Evolutionary conservation across 2,329 filamentous ascomycete species (phyloP).

Genomic region (Hypomyces rosellus): DNA sequence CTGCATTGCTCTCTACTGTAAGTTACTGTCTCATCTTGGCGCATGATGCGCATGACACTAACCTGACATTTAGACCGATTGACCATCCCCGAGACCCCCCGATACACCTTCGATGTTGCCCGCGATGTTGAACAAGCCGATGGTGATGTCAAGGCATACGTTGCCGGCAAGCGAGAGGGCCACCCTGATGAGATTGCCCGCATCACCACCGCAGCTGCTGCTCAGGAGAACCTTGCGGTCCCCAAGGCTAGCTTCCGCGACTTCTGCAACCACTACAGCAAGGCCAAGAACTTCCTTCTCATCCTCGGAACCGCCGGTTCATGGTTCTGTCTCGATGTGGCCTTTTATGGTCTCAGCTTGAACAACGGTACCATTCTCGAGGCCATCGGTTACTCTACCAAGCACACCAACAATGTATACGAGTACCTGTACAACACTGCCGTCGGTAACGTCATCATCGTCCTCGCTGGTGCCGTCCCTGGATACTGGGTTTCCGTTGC

Average conservation of each 20-base stretch:
- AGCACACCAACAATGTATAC: conserved; percentile 51
- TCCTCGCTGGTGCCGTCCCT: conserved; percentile 71
- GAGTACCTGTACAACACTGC: conserved; percentile 66
- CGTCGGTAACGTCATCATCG: conserved; percentile 71
- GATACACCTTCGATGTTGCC: conserved; percentile 79
- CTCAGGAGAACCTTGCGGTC: conserved; percentile 49
- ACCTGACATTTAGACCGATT: conserved; percentile 43
- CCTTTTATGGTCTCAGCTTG: conserved; percentile 63
- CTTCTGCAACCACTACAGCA: conserved; percentile 63
- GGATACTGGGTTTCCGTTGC: conserved; percentile 78
- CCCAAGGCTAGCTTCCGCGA: conserved; percentile 68
- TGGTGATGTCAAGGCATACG: conserved; percentile 69
- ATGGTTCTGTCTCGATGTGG: conserved; percentile 67
- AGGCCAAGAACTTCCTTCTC: conserved; percentile 65
- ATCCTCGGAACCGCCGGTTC: conserved; percentile 75
- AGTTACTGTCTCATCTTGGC: conserved; percentile 11
- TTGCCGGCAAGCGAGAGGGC: conserved; percentile 56
- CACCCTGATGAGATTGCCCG: conserved; percentile 61
- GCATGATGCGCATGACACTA: neutral
- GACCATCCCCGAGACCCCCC: conserved; percentile 81
- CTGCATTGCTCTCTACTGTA: conserved; percentile 71
- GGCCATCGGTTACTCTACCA: conserved; percentile 62
- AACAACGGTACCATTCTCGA: conserved; percentile 69
- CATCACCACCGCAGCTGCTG: conserved; percentile 49
- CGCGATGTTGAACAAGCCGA: conserved; percentile 68